phyloP scores from a whole-genome alignment of 225 moss, liverwort and hornwort species.

The Sphagnum tenellum region DNA sequence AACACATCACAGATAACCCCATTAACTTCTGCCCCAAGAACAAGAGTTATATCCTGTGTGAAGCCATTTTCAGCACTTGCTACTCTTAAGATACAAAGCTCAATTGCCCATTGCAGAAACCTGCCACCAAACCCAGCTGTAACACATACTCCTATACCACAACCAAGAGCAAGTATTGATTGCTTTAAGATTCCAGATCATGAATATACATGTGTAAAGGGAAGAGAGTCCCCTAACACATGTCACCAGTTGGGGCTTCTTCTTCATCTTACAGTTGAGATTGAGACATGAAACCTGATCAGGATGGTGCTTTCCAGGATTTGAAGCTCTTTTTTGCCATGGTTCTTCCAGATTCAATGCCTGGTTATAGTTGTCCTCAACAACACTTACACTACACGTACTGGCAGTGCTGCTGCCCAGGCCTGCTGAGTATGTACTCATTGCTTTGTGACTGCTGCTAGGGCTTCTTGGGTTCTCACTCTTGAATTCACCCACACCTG shows the following conservation, averaged over 20 bases:
- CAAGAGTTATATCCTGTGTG: too few species aligned
- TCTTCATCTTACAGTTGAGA: too few species aligned
- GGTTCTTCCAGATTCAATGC: slow-evolving; percentile 21
- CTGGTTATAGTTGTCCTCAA: slow-evolving; percentile 28
- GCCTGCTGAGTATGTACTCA: slow-evolving; percentile 49
- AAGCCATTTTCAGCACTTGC: too few species aligned
- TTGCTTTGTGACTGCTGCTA: slow-evolving; percentile 33
- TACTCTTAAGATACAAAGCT: too few species aligned
- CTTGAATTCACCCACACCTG: too few species aligned
- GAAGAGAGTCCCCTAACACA: not conserved
- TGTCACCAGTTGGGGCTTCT: too few species aligned
- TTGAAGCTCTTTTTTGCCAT: slow-evolving; percentile 23
- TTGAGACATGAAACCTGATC: slow-evolving; percentile 25
- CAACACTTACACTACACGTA: slow-evolving; percentile 33
- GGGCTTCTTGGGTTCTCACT: slow-evolving; percentile 30
- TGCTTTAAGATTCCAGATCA: not conserved
- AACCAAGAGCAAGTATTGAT: slow-evolving; percentile 4
- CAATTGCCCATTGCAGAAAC: not conserved
- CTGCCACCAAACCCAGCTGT: not conserved
- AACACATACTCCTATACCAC: too few species aligned
- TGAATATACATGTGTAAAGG: not conserved
- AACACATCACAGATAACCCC: too few species aligned
- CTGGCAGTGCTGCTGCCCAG: slow-evolving; percentile 28
- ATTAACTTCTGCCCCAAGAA: too few species aligned
- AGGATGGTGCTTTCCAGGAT: slow-evolving; percentile 48